Conservation (phyloP, 2,329 filamentous ascomycete genomes). For the Aspergillus japonicus region DNA sequence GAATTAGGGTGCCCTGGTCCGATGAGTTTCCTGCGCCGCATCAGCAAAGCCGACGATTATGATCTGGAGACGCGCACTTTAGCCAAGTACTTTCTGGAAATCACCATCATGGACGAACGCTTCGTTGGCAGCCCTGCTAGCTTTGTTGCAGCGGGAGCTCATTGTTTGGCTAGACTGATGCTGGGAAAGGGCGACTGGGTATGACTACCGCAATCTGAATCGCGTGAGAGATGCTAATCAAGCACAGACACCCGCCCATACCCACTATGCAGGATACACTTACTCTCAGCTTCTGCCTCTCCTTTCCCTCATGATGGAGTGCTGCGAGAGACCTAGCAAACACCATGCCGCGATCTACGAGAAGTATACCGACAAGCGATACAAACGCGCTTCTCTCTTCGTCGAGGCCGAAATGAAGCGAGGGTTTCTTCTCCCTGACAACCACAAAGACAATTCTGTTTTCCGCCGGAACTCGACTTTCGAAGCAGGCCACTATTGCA, state of each 20-base stretch:
- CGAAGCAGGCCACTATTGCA: constrained; percentile 20
- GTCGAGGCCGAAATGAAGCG: constrained; percentile 72
- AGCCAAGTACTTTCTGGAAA: constrained; percentile 95
- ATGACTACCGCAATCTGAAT: constrained; percentile 41
- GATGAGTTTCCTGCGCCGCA: constrained; percentile 94
- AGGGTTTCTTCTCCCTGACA: constrained; percentile 54
- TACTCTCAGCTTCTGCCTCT: constrained; percentile 77
- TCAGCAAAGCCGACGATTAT: constrained; percentile 98
- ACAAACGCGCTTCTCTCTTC: constrained; percentile 78
- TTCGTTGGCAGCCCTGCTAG: constrained; percentile 90
- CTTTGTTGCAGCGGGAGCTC: constrained; percentile 85
- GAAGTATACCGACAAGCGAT: constrained; percentile 86
- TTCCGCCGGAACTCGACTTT: constrained; percentile 13
- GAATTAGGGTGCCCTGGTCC: constrained; percentile 97
- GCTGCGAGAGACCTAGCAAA: constrained; percentile 74
- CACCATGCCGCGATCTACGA: constrained; percentile 88
- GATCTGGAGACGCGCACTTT: constrained; percentile 92
- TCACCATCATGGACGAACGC: constrained; percentile 96
- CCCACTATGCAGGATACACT: constrained; percentile 93
- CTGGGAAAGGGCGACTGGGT: constrained; percentile 92
- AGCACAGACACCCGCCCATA: constrained; percentile 70
- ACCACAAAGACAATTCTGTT: constrained; percentile 17
- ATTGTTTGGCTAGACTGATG: constrained; percentile 86
- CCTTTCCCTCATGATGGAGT: constrained; percentile 77
- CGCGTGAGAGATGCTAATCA: constrained; percentile 19